Percentiles rank a stretch among this genome's conserved stretches.
Conservation (phyloP, 257 asterid genomes). For the Nicotiana tabacum region DNA sequence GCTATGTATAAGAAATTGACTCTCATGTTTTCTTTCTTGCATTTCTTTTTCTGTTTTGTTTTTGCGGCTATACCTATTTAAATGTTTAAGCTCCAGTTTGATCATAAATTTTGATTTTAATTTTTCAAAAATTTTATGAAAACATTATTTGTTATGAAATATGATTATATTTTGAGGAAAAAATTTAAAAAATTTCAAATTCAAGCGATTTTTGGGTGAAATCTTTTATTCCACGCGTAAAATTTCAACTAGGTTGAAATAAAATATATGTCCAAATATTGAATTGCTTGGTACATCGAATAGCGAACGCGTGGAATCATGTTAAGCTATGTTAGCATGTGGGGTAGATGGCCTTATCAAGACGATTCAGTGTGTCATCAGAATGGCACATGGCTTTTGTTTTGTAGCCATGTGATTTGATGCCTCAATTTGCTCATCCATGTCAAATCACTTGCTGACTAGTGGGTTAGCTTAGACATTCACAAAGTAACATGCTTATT, state of each 20-base stretch:
- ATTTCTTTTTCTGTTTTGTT: background rate
- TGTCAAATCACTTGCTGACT: conserved; percentile 10
- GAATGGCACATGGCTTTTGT: conserved; percentile 17
- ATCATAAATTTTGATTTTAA: too few relatives aligned
- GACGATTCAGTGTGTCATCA: background rate
- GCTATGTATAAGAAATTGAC: background rate
- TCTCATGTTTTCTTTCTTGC: background rate
- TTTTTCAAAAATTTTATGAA: too few relatives aligned
- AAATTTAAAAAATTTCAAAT: too few relatives aligned
- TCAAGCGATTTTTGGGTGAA: too few relatives aligned
- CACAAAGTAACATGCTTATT: background rate
- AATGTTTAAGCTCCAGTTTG: too few relatives aligned
- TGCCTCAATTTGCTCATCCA: conserved; percentile 21
- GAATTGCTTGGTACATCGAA: background rate
- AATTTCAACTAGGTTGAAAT: too few relatives aligned
- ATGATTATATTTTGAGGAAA: too few relatives aligned
- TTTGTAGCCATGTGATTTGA: conserved; percentile 14
- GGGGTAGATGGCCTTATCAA: background rate
- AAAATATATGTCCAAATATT: too few relatives aligned
- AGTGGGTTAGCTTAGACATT: background rate
- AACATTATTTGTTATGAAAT: too few relatives aligned
- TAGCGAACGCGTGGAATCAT: background rate
- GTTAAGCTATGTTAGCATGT: background rate
- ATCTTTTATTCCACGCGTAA: too few relatives aligned
- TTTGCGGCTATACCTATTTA: background rate